These are phyloP conservation scores for Sporisorium sorghi DNA, from an alignment of 1,284 basidiomycete genomes.

Conservation along the genomic window DNA sequence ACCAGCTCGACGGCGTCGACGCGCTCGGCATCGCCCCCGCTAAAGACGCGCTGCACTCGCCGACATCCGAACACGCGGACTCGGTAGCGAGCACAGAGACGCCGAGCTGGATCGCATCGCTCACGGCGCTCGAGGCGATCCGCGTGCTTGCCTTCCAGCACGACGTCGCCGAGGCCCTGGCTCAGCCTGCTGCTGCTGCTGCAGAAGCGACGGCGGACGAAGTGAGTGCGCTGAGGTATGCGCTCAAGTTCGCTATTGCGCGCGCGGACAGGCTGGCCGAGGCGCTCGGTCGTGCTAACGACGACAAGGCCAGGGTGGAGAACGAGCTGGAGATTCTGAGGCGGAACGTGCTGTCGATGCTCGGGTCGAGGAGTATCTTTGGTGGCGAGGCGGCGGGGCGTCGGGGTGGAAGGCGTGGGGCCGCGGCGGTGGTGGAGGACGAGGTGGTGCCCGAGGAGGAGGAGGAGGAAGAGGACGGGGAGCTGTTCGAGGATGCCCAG, in stretches of 20 bases:
- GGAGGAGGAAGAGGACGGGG: background rate
- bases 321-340: conserved; percentile 28
- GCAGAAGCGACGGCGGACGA: conserved; percentile 5
- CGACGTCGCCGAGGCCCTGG: background rate
- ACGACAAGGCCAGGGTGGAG: conserved; percentile 32
- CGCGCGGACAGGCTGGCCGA: conserved; percentile 31
- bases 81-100: conserved; percentile 12
- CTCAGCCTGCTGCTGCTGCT: background rate
- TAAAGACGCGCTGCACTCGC: background rate
- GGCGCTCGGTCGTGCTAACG: conserved; percentile 15
- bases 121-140: conserved; percentile 39
- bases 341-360: conserved; percentile 39
- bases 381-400: background rate
- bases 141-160: conserved; percentile 40
- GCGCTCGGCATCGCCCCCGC: conserved; percentile 7
- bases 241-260: conserved; percentile 28
- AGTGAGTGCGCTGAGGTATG: conserved; percentile 27
- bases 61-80: conserved; percentile 4
- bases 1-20: conserved; percentile 7
- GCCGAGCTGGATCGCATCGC: conserved; percentile 33
- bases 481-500: conserved; percentile 10
- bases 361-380: conserved; percentile 21
- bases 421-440: background rate
- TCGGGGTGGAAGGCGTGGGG: background rate
- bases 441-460: background rate